Base-by-base conservation (phyloP, 768 basidiomycete species). In the Lactarius sanguifluus region DNA sequence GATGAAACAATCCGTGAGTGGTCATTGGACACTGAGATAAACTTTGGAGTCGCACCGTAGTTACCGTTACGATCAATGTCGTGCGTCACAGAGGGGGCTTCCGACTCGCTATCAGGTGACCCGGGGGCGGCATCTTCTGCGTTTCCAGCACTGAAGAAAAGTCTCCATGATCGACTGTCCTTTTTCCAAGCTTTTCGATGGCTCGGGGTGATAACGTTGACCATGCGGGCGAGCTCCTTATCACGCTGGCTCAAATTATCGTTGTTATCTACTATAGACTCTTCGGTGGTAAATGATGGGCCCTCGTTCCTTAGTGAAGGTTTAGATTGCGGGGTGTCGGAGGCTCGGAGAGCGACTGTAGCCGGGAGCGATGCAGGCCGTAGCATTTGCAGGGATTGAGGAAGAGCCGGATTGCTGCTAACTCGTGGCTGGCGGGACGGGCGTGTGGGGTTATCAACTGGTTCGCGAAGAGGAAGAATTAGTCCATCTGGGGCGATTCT, bases 121-220 rank as follows among this genome's bases (percentile, higher is more conserved):
- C 76, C 71, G 50, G 75, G 62, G 63, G 73, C 69, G 10, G 75
- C 67, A 6, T 72, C 67, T 45, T 66, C 74, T 3, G 58, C 69
- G 57, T 69, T 74, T n/a, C 73, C 72, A 59, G 79, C 73, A 58
- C 73, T 76, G 30, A 84, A 81, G 70, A 91, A 87, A 23, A 82
- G 73, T 64, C 83, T 81, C 89, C 88, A 90, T 15, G 86, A 85
- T 67, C 79, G 82, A 71, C 86, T 82, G 71, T 83, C 81, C 67
- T 82, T 81, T 71, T 79, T 84, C 89, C 89, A 90, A 15, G 84
- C 84, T n/a, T 81, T 84, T 61, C 88, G 81, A 73, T 91, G 90
- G 69, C 88, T 90, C 1, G 89, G 87, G 36, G 79, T 84, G 75
- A 84, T 79, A 32, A 88, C 88, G 10, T 87, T 88, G n/a, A 91